phyloP scores from a whole-genome alignment of 345 rosid species.

The Zanthoxylum bungeanum region DNA sequence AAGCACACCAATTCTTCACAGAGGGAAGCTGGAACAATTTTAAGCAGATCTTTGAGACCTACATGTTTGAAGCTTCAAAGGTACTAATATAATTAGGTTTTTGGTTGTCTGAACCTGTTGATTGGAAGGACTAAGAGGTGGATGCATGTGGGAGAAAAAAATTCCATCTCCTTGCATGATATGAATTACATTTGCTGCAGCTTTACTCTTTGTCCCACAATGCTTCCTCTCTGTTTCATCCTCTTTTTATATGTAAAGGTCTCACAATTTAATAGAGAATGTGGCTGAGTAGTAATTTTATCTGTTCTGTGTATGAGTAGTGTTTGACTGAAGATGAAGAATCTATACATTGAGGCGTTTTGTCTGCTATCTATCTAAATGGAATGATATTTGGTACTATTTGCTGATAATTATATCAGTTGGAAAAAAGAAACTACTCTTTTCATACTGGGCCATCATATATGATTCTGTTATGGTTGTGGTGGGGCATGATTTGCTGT shows the following conservation, averaged over 20 bases:
- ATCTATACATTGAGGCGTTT: neutral
- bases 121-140: neutral
- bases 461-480: too few relatives aligned
- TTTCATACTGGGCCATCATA: too few relatives aligned
- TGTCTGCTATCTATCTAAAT: neutral
- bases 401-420: too few relatives aligned
- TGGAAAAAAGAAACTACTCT: too few relatives aligned
- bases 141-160: neutral
- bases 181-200: neutral
- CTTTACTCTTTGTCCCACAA: neutral
- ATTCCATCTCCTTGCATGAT: neutral
- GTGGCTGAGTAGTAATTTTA: neutral
- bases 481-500: too few relatives aligned
- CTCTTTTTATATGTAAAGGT: neutral
- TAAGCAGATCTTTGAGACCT: constrained; percentile 74
- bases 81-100: constrained; percentile 31
- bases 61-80: constrained; percentile 93
- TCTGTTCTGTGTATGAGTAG: neutral
- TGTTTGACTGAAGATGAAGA: too few relatives aligned
- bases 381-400: too few relatives aligned
- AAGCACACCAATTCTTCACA: constrained; percentile 88
- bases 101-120: neutral
- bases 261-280: neutral
- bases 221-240: neutral
- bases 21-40: constrained; percentile 85